Evolutionary conservation across 2,329 filamentous ascomycete genomes (phyloP).

Genomic region (Aspergillus sclerotialis): DNA sequence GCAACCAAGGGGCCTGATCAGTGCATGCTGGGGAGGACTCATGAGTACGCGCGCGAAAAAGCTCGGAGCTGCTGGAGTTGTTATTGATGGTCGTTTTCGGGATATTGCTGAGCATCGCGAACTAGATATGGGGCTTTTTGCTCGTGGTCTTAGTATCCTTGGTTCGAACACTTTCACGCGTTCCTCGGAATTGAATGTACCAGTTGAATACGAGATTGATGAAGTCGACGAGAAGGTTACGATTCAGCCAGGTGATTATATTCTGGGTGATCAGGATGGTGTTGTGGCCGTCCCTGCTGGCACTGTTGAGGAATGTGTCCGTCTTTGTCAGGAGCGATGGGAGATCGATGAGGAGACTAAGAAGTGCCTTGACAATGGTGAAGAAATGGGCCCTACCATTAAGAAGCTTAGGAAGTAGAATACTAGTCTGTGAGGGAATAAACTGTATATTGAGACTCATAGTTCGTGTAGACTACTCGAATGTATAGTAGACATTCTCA

Average conservation of each 20-base stretch:
- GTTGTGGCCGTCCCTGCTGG: conserved; percentile 13
- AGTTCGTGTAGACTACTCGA: no score
- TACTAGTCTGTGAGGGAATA: no score
- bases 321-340: conserved; percentile 25
- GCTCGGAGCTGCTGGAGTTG: conserved; percentile 28
- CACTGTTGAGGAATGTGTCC: conserved; percentile 22
- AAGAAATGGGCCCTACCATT: conserved; percentile 29
- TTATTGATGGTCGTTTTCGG: conserved; percentile 34
- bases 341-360: conserved; percentile 30
- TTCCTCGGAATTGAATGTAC: conserved; percentile 27
- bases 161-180: conserved; percentile 30
- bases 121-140: conserved; percentile 25
- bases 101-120: conserved; percentile 28
- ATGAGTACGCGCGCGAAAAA: conserved; percentile 31
- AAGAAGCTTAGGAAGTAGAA: conserved; percentile 27
- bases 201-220: conserved; percentile 21
- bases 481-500: no score
- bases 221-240: conserved; percentile 14
- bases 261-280: conserved; percentile 29
- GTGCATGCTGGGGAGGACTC: conserved; percentile 33
- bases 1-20: conserved; percentile 25
- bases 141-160: conserved; percentile 22
- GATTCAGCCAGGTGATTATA: conserved; percentile 28
- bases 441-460: no score
- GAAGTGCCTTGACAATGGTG: conserved; percentile 21